Evolutionary conservation across 176 grass and related monocot species (phyloP).

Genomic region (Musa itinerans): DNA sequence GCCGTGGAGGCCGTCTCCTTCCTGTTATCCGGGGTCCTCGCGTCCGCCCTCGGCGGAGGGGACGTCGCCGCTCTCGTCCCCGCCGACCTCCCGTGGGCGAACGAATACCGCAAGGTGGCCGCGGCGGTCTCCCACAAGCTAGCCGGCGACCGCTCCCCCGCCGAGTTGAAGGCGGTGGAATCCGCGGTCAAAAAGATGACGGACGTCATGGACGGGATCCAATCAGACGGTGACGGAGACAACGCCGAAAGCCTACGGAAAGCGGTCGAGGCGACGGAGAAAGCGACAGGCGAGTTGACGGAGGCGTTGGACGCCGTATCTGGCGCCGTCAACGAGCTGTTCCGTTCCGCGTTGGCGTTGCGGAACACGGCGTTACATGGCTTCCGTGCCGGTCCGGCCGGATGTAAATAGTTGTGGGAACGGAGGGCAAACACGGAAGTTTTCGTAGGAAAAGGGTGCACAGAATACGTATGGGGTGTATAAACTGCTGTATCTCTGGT

Average conservation of each 20-base stretch:
- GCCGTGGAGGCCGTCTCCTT: conserved; percentile 51
- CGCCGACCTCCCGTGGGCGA: conserved; percentile 40
- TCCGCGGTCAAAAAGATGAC: conserved; percentile 32
- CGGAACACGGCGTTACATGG: neutral
- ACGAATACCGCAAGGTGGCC: conserved; percentile 49
- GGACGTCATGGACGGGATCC: conserved; percentile 6
- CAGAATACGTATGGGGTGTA: too few relatives aligned
- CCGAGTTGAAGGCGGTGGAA: conserved; percentile 35
- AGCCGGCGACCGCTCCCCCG: neutral
- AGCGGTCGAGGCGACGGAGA: neutral
- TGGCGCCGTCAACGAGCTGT: neutral
- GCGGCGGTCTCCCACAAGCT: conserved; percentile 20
- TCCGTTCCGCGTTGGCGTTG: neutral
- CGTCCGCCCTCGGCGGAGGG: conserved; percentile 28
- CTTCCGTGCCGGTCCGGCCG: neutral
- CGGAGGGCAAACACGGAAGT: too few relatives aligned
- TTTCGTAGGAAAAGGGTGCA: too few relatives aligned
- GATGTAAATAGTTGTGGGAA: neutral
- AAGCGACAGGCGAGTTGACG: neutral
- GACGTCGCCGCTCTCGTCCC: neutral
- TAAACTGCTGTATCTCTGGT: too few relatives aligned
- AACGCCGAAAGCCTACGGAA: neutral
- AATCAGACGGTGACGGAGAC: neutral
- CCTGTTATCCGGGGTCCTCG: conserved; percentile 31
- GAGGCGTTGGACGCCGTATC: neutral